phyloP scores from a whole-genome alignment of 768 basidiomycete genomes.

The Termitomyces bulborhizus region DNA sequence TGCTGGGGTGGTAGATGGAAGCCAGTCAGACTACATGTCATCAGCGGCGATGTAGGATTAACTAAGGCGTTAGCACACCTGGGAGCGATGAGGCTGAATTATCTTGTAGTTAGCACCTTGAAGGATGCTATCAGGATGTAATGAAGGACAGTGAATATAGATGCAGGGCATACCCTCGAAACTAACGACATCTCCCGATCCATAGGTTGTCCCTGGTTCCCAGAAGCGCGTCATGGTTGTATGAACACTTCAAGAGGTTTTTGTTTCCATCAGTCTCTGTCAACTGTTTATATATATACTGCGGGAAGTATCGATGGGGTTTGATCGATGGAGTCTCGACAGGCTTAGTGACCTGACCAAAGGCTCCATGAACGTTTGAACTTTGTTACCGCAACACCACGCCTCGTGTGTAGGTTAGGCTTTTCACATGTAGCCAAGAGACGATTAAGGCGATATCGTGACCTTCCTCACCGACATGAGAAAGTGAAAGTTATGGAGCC shows the following conservation, averaged over 20 bases:
- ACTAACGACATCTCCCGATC: constrained; percentile 36
- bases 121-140: neutral
- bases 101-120: constrained; percentile 58
- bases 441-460: neutral
- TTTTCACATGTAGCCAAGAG: neutral
- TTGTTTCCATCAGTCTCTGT: neutral
- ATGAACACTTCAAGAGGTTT: neutral
- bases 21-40: constrained; percentile 55
- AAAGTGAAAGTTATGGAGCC: neutral
- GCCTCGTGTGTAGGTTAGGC: neutral
- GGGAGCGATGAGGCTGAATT: constrained; percentile 66
- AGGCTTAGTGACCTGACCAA: neutral
- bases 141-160: neutral
- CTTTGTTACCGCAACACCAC: neutral
- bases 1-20: constrained; percentile 54
- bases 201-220: constrained; percentile 8
- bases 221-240: constrained; percentile 6
- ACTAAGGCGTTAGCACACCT: constrained; percentile 31
- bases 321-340: neutral
- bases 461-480: neutral
- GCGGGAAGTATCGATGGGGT: neutral
- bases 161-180: constrained; percentile 39
- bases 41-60: neutral
- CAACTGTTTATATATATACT: neutral
- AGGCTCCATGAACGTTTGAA: neutral